These are phyloP conservation scores for Cylindrotheca closterium DNA, from an alignment of 108 stramenopile species.

Conservation along the genomic window DNA sequence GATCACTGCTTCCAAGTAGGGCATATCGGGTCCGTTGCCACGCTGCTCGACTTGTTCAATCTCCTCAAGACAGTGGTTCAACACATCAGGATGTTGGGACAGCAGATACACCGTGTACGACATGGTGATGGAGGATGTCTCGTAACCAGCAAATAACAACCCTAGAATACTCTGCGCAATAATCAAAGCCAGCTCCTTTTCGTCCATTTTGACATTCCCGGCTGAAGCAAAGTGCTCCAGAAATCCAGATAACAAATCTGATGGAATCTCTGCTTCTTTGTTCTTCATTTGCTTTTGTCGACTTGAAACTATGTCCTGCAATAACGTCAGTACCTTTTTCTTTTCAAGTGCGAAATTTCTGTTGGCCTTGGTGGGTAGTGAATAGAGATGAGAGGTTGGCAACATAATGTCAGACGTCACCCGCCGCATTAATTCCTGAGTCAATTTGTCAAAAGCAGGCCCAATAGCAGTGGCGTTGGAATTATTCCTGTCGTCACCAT, in stretches of 20 bases:
- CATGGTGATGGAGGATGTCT: slow-evolving; percentile 48
- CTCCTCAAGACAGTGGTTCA: slow-evolving; percentile 28
- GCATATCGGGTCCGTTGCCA: slow-evolving; percentile 11
- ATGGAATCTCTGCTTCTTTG: slow-evolving; percentile 3
- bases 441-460: slow-evolving; percentile 19
- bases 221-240: slow-evolving; percentile 1
- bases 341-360: background rate
- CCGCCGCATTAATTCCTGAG: slow-evolving; percentile 11
- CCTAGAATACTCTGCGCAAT: slow-evolving; percentile 16
- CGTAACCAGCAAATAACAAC: slow-evolving; percentile 56
- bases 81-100: slow-evolving; percentile 33
- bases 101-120: slow-evolving; percentile 52
- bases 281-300: slow-evolving; percentile 1
- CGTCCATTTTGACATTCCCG: slow-evolving; percentile 2
- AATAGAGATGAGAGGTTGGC: slow-evolving; percentile 13
- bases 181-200: slow-evolving; percentile 1
- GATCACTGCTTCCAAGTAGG: slow-evolving; percentile 45
- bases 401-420: slow-evolving; percentile 6
- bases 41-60: too few relatives aligned
- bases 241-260: slow-evolving; percentile 15
- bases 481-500: too few relatives aligned
- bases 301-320: slow-evolving; percentile 2
- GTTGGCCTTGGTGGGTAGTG: slow-evolving; percentile 17
- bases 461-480: slow-evolving; percentile 6
- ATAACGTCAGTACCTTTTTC: slow-evolving; percentile 3